Base-by-base conservation (phyloP, 1,284 basidiomycete species). In the Cutaneotrichosporon cutaneum region DNA sequence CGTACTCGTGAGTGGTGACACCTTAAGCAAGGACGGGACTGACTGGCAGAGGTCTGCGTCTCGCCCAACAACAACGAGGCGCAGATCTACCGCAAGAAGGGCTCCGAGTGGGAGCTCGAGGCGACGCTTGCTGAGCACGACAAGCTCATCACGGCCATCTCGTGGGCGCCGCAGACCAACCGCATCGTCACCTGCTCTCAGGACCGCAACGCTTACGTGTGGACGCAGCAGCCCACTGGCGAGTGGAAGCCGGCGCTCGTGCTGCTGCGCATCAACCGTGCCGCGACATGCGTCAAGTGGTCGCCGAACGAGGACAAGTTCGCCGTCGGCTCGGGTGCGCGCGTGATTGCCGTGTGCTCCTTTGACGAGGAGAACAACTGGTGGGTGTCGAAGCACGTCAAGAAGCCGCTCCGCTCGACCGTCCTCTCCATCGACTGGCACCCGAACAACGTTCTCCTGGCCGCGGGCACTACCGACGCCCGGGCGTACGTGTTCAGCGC, bases 181-280 rank as follows among this genome's bases (percentile, higher is more conserved):
- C 89, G 92, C 51, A 94, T 99, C 81, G 96, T 99, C 35, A 98
- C 95, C 13, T 93, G 94, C 71, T 94, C 95, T 27, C 95, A 99
- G 80, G 96, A 99, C 77, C 85, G 96, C 55, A 99, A 99, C 77
- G 96, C 96, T 14, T 99, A 99, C 76, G 96, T 99, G 32, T 99
- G 96, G 96, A 88, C 90, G 59, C 88, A 90, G 70, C 87, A 86
- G 16, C 82, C 85, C 24, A 88, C 92, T 70, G 83, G 88, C 5
- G 56, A 59, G 61, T 99, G 96, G 96, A 95, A 95, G 81, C 96
- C 96, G 2, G 97, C 94, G 0, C 84, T 99, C n/a, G 96, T 99
- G 14, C 80, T 99, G 53, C 84, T 99, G 58, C 86, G 95, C 60
- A 88, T 99, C 82, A 99, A 98, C 79, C 84, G 96, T 47, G 94